These are phyloP conservation scores for Hymenoscyphus fraxineus DNA, from an alignment of 2,329 filamentous ascomycete species.

Conservation along the genomic window DNA sequence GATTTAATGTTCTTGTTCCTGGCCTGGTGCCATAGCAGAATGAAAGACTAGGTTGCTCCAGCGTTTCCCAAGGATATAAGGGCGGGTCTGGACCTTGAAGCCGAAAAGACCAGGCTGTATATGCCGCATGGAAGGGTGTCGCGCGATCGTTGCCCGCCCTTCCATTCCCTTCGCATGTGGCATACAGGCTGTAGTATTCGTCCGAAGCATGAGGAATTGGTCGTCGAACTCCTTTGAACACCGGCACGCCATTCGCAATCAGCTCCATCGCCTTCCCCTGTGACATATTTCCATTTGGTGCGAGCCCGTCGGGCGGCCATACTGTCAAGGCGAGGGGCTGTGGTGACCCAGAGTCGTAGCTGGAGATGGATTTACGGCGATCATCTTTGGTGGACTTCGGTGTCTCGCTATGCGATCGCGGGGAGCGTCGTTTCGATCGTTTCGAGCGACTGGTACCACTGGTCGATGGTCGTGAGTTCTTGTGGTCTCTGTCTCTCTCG, in stretches of 20 bases:
- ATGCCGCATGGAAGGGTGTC: slow-evolving; percentile 17
- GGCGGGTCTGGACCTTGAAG: slow-evolving; percentile 24
- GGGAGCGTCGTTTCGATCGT: not conserved
- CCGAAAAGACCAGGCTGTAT: slow-evolving; percentile 24
- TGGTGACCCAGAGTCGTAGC: slow-evolving; percentile 5
- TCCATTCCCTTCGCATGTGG: slow-evolving; percentile 46
- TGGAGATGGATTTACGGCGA: slow-evolving; percentile 2
- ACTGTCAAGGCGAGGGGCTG: slow-evolving; percentile 38
- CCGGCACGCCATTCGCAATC: slow-evolving; percentile 55
- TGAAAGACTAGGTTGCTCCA: slow-evolving; percentile 70
- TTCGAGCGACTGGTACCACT: not conserved
- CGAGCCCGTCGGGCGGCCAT: slow-evolving; percentile 56
- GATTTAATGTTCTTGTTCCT: slow-evolving; percentile 69
- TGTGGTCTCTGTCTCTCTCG: slow-evolving; percentile 28
- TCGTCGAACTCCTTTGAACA: slow-evolving; percentile 52
- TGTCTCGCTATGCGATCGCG: slow-evolving; percentile 9
- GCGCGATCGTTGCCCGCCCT: slow-evolving; percentile 24
- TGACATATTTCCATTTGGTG: slow-evolving; percentile 47
- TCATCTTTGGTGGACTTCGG: slow-evolving; percentile 7
- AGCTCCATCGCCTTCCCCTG: slow-evolving; percentile 54
- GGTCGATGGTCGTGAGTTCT: slow-evolving; percentile 15
- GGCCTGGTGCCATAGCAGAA: slow-evolving; percentile 63
- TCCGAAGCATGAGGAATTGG: slow-evolving; percentile 51
- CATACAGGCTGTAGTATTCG: slow-evolving; percentile 53
- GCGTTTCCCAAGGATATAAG: slow-evolving; percentile 59